These are phyloP conservation scores for Metschnikowia gelsemii DNA, from an alignment of 805 yeast species.

Conservation along the genomic window DNA sequence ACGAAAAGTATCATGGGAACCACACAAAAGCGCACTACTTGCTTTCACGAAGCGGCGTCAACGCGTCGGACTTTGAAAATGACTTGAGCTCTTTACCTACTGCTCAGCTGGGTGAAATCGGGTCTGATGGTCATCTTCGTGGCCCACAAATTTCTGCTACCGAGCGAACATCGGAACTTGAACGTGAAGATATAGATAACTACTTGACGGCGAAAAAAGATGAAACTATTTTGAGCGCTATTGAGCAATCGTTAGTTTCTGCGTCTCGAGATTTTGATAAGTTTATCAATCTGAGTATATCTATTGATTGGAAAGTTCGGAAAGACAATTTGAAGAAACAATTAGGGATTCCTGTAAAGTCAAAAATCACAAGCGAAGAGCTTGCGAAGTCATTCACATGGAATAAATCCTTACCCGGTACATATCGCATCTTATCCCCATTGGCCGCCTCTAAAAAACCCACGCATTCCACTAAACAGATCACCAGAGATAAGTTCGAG, in stretches of 20 bases:
- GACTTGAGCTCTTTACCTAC: slow-evolving; percentile 43
- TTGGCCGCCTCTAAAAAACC: slow-evolving; percentile 20
- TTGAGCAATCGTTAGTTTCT: slow-evolving; percentile 70
- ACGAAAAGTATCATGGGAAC: slow-evolving; percentile 28
- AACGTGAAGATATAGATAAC: slow-evolving; percentile 44
- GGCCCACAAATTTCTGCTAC: too few species aligned
- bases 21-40: slow-evolving; percentile 81
- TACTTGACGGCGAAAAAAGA: slow-evolving; percentile 72
- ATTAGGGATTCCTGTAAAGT: slow-evolving; percentile 47
- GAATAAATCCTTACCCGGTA: slow-evolving; percentile 36
- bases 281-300: slow-evolving; percentile 67
- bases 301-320: slow-evolving; percentile 81
- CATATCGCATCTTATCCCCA: slow-evolving; percentile 35
- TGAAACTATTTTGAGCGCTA: slow-evolving; percentile 76
- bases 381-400: slow-evolving; percentile 31
- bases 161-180: too few species aligned
- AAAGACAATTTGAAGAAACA: slow-evolving; percentile 71
- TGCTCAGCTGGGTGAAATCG: neutral
- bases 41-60: slow-evolving; percentile 84
- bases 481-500: slow-evolving; percentile 61
- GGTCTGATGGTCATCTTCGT: too few species aligned
- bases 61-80: slow-evolving; percentile 76
- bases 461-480: slow-evolving; percentile 26
- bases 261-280: slow-evolving; percentile 83
- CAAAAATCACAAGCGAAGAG: slow-evolving; percentile 17